Conservation (phyloP, 352 stramenopile species). For the Phytophthora ohioensis region DNA sequence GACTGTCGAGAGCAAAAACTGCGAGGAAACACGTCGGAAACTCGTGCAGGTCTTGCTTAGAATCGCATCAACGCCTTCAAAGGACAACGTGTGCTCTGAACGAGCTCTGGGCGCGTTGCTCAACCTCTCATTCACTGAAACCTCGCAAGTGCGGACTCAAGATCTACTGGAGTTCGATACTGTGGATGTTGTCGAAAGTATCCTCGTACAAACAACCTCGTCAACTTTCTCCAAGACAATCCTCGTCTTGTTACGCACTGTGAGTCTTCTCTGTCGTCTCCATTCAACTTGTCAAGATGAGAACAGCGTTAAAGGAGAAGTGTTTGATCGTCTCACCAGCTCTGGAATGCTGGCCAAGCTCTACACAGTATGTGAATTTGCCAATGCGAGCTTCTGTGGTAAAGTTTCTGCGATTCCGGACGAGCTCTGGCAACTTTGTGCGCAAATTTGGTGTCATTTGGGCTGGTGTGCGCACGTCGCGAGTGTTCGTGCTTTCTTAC, state of each 20-base stretch:
- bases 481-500: constrained; percentile 48
- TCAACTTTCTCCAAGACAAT: constrained; percentile 28
- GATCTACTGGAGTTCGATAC: constrained; percentile 44
- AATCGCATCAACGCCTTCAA: constrained; percentile 1
- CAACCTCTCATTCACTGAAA: constrained; percentile 65
- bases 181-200: constrained; percentile 24
- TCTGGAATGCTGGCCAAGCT: constrained; percentile 37
- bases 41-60: constrained; percentile 35
- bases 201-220: constrained; percentile 30
- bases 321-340: constrained; percentile 23
- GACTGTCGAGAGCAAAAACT: constrained; percentile 30
- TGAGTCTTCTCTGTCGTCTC: constrained; percentile 69
- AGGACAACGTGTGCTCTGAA: constrained; percentile 35
- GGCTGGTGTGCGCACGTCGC: constrained; percentile 58
- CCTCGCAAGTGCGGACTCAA: constrained; percentile 38
- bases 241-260: constrained; percentile 50
- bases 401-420: constrained; percentile 16
- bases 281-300: constrained; percentile 38
- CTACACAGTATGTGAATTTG: constrained; percentile 41
- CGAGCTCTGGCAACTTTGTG: constrained; percentile 65
- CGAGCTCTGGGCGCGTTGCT: constrained; percentile 66
- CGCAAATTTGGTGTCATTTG: constrained; percentile 80
- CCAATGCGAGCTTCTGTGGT: constrained; percentile 27
- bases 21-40: constrained; percentile 24
- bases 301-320: not conserved